Percentiles rank a stretch among this genome's conserved stretches.
Evolutionary conservation across 2,329 filamentous ascomycete species (phyloP).

Genomic region (Aspergillus sp.): DNA sequence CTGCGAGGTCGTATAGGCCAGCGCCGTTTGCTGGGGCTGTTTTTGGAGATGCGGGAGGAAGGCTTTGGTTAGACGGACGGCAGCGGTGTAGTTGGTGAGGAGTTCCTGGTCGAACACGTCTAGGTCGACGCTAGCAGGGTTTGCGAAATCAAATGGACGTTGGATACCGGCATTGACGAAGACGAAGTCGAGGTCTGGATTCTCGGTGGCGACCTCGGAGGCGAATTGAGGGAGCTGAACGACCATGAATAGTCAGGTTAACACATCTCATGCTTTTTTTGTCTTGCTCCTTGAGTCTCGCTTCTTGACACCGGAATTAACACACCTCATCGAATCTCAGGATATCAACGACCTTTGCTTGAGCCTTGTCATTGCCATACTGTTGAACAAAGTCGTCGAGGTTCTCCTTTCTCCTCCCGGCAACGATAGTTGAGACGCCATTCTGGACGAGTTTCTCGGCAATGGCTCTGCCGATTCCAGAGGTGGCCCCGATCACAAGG

Average conservation of each 20-base stretch:
- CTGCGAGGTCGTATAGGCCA: constrained; percentile 43
- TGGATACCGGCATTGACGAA: constrained; percentile 49
- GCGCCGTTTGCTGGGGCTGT: constrained; percentile 35
- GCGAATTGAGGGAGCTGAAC: constrained; percentile 12
- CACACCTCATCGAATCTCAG: constrained; percentile 40
- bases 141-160: constrained; percentile 42
- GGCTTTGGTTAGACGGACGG: constrained; percentile 42
- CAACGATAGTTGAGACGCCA: constrained; percentile 41
- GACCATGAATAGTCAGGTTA: not conserved
- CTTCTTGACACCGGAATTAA: not conserved
- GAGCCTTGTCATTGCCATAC: constrained; percentile 41
- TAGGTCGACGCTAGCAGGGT: constrained; percentile 42
- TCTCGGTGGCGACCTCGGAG: constrained; percentile 27
- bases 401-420: constrained; percentile 45
- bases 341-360: constrained; percentile 43
- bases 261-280: not conserved
- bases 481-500: constrained; percentile 46
- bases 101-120: constrained; percentile 38
- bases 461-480: constrained; percentile 41
- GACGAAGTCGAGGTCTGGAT: constrained; percentile 46
- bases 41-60: constrained; percentile 45
- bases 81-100: constrained; percentile 45
- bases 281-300: not conserved
- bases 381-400: constrained; percentile 42
- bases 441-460: constrained; percentile 42